Percentiles rank a stretch among this genome's conserved stretches.
phyloP scores from a whole-genome alignment of 2,329 filamentous ascomycete genomes.

The Xylaria sp. region DNA sequence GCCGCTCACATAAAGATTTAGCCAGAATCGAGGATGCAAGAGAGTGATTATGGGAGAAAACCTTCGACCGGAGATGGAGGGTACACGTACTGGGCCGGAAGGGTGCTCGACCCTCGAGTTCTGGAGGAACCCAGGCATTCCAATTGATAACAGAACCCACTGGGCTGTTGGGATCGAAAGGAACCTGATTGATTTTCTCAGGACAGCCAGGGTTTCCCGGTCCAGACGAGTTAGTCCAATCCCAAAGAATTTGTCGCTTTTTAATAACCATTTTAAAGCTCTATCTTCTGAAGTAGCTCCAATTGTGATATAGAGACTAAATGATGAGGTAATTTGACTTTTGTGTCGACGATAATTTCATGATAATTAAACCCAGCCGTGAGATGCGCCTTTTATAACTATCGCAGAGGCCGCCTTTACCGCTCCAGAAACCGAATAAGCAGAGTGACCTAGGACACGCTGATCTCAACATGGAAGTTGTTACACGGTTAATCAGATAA shows the following conservation, averaged over 20 bases:
- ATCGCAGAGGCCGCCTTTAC: background rate
- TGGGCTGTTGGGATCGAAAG: slow-evolving; percentile 47
- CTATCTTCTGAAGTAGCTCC: background rate
- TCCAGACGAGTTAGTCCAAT: slow-evolving; percentile 54
- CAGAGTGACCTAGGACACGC: background rate
- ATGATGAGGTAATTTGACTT: background rate
- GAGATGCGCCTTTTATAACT: slow-evolving; percentile 15
- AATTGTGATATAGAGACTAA: background rate
- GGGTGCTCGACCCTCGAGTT: slow-evolving; percentile 49
- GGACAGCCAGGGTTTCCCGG: slow-evolving; percentile 46
- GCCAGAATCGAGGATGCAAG: background rate
- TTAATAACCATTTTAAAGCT: slow-evolving; percentile 44
- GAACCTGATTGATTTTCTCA: slow-evolving; percentile 52
- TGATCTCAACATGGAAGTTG: background rate
- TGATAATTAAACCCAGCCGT: background rate
- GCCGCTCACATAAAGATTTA: background rate
- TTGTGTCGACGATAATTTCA: background rate
- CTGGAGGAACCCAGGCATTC: slow-evolving; percentile 45
- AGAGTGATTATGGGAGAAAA: background rate
- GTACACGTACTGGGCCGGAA: slow-evolving; percentile 53
- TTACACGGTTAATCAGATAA: slow-evolving; percentile 15
- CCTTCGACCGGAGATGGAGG: background rate
- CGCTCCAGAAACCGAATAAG: background rate
- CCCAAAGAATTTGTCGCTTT: slow-evolving; percentile 57
- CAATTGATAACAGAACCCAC: slow-evolving; percentile 50